A percentile compares a stretch with the other conserved stretches of the same genome.
Conservation (phyloP, 2,329 filamentous ascomycete genomes). For the Stachybotrys echinatus region DNA sequence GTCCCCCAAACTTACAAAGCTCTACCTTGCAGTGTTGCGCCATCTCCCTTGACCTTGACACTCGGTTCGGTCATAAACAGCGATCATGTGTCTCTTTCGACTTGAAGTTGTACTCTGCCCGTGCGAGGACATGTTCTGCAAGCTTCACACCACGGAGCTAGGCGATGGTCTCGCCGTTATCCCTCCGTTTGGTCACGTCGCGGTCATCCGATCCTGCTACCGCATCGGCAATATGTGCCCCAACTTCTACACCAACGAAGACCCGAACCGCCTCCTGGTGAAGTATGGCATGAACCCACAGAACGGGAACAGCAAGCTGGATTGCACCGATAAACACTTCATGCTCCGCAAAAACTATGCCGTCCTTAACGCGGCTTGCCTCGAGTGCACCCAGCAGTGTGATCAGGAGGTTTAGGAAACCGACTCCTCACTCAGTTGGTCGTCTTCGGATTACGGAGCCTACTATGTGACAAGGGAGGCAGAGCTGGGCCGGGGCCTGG, state of each 20-base stretch:
- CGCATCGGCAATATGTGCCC: conserved; percentile 4
- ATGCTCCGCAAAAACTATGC: neutral
- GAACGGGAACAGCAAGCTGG: conserved; percentile 8
- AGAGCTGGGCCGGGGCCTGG: no score
- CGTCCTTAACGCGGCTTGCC: neutral
- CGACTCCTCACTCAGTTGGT: neutral
- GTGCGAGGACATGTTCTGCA: conserved; percentile 4
- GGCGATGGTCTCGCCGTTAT: conserved; percentile 1
- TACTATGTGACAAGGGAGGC: no score
- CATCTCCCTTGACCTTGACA: no score
- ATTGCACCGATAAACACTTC: conserved; percentile 5
- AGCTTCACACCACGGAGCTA: neutral
- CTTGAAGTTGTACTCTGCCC: conserved; percentile 5
- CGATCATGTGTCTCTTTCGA: no score
- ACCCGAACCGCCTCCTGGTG: conserved; percentile 6
- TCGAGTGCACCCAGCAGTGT: neutral
- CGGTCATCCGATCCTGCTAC: conserved; percentile 2
- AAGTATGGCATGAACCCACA: conserved; percentile 6
- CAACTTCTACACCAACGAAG: conserved; percentile 6
- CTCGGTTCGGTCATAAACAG: no score
- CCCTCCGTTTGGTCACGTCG: conserved; percentile 1
- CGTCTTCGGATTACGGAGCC: no score
- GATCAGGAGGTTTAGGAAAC: neutral
- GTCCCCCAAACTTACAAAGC: no score
- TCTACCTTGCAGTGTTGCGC: no score